A percentile compares a stretch with the other conserved stretches of the same genome.
phyloP scores from a whole-genome alignment of 208 protist genomes.

The Leishmania turanica region DNA sequence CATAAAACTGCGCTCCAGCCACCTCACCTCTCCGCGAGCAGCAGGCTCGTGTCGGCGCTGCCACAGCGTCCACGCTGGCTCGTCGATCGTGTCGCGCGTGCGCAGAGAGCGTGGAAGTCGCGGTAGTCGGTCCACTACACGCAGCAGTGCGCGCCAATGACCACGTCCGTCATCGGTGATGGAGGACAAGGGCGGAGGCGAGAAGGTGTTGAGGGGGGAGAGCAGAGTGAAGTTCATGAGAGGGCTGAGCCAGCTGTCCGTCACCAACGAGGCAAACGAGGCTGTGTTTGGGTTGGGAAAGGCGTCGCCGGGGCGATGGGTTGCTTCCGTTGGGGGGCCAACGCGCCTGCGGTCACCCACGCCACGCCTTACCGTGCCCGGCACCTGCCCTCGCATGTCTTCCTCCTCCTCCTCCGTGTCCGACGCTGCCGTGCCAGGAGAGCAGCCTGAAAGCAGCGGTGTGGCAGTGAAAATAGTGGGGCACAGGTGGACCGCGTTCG shows the following conservation, averaged over 20 bases:
- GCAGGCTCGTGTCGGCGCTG: constrained; percentile 32
- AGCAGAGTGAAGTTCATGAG: constrained; percentile 61
- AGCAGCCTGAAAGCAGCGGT: background rate
- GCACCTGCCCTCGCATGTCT: background rate
- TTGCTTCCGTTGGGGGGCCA: background rate
- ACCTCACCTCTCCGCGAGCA: constrained; percentile 16
- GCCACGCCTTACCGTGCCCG: background rate
- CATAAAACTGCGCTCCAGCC: constrained; percentile 29
- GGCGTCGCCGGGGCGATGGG: constrained; percentile 43
- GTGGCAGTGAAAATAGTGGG: constrained; percentile 24
- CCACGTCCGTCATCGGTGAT: constrained; percentile 39
- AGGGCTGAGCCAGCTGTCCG: constrained; percentile 73
- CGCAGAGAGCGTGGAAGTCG: constrained; percentile 41
- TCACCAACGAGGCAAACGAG: constrained; percentile 35
- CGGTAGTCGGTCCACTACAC: constrained; percentile 49
- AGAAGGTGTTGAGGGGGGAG: constrained; percentile 50
- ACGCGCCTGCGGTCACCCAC: background rate
- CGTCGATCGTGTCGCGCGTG: constrained; percentile 40
- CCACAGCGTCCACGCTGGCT: constrained; percentile 57
- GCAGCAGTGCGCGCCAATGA: constrained; percentile 38
- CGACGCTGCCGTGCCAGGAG: constrained; percentile 13
- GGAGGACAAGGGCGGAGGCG: constrained; percentile 32
- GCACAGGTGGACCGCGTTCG: constrained; percentile 28
- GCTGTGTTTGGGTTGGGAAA: constrained; percentile 61
- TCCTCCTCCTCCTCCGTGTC: constrained; percentile 12